These are phyloP conservation scores for Dacryopinax spathularia DNA, from an alignment of 768 basidiomycete species.

Conservation along the genomic window DNA sequence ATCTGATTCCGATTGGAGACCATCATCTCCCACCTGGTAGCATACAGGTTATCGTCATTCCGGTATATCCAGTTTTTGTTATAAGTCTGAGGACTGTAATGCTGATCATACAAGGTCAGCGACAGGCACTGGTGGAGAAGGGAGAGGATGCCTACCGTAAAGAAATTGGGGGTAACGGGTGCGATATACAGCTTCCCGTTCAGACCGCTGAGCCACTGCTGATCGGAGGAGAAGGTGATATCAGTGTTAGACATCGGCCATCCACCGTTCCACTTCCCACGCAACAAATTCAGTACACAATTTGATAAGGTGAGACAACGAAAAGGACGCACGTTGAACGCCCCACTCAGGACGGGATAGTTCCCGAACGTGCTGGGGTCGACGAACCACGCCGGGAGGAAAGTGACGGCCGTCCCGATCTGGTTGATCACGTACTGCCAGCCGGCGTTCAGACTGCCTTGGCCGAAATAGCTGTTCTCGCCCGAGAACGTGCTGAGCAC, in stretches of 20 bases:
- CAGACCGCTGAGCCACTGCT: conserved; percentile 16
- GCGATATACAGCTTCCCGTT: conserved; percentile 22
- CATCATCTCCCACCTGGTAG: conserved; percentile 24
- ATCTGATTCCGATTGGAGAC: conserved; percentile 21
- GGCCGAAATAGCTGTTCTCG: conserved; percentile 24
- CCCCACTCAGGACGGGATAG: conserved; percentile 33
- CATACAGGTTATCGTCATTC: conserved; percentile 24
- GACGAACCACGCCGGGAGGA: conserved; percentile 24
- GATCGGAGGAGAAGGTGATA: conserved; percentile 28
- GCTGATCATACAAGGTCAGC: conserved; percentile 16
- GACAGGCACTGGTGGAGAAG: conserved; percentile 11
- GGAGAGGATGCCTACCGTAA: conserved; percentile 20
- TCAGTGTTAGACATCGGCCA: conserved; percentile 43
- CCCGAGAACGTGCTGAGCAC: conserved; percentile 26
- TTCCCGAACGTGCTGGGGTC: conserved; percentile 16
- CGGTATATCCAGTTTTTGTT: conserved; percentile 26
- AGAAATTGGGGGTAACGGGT: conserved; percentile 22
- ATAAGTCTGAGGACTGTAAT: conserved; percentile 49
- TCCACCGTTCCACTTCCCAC: conserved; percentile 55
- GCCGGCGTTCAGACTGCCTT: conserved; percentile 15
- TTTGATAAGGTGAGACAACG: conserved; percentile 13
- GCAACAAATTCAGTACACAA: background rate
- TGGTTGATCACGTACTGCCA: conserved; percentile 14
- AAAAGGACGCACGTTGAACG: conserved; percentile 38
- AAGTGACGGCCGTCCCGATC: conserved; percentile 4